Evolutionary conservation across 768 basidiomycete species (phyloP), one percentile per base, ranked within the genome.

Genomic region (Lactarius sp.): DNA sequence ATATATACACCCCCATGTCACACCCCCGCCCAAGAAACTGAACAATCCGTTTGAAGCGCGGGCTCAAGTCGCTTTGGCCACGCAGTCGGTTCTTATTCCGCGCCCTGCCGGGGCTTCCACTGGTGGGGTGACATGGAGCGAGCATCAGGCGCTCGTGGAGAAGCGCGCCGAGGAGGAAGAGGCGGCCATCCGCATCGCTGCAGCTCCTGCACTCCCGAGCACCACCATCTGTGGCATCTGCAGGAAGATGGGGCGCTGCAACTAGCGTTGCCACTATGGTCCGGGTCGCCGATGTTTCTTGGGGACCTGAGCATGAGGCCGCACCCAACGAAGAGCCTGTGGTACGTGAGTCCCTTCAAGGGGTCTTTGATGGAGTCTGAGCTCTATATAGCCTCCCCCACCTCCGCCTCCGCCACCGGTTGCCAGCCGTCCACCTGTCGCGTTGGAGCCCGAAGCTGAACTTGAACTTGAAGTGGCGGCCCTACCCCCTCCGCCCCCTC

Each of bases 101-200:
- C 61, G 67, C 56, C 0, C 59, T 39, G 20, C 66, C 1, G 56
- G 76, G 2, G 55, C 76, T 22, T 83, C 80, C 0, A 62, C 78
- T 0, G 91, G 91, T 78, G 95, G 93, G 73, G 73, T 96, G 65
- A 96, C 95, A 0, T 98, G 96, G 96, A 89, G 83, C 62, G 90
- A 98, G 73, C 81, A 95, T 22, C 95, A 98, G 71, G 94, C 91
- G 0, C 77, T 87, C n/a, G 88, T 93, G 1, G 95, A 94, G 79
- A 87, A 88, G 71, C 90, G 92, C 68, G 78, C 81, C 16, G 90
- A 87, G 67, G 92, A 90, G 67, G 94, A 93, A 60, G 86, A n/a
- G n/a, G n/a, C n/a, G 9, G 77, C 76, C 52, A 92, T 89, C 69
- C 84, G 78, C 50, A 76, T 78, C 34, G 39, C 69, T 36, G 54